These are phyloP conservation scores for Cyclocybe cylindracea DNA, from an alignment of 768 basidiomycete genomes.

Conservation along the genomic window DNA sequence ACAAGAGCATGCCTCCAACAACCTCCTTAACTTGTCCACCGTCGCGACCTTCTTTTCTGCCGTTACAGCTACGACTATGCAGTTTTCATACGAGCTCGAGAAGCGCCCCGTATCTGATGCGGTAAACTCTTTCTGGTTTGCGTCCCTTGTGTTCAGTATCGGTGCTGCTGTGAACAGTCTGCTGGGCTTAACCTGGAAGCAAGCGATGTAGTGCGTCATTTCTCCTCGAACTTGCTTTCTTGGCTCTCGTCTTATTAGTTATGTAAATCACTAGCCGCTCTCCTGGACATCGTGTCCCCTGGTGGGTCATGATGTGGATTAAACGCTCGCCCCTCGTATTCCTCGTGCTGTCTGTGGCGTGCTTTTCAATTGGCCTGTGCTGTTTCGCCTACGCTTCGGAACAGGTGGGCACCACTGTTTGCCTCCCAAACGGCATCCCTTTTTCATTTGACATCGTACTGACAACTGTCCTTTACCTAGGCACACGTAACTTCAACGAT, in stretches of 20 bases:
- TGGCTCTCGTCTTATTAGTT: slow-evolving; percentile 4
- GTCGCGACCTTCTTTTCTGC: slow-evolving; percentile 80
- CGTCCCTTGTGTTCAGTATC: slow-evolving; percentile 75
- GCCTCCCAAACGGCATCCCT: neutral
- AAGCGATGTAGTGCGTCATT: slow-evolving; percentile 74
- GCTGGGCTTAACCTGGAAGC: slow-evolving; percentile 79
- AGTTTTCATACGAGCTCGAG: slow-evolving; percentile 57
- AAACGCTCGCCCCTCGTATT: slow-evolving; percentile 83
- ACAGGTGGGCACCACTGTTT: slow-evolving; percentile 45
- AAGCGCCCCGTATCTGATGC: slow-evolving; percentile 40
- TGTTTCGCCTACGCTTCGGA: slow-evolving; percentile 75
- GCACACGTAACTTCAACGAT: slow-evolving; percentile 61
- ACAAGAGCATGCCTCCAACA: slow-evolving; percentile 70
- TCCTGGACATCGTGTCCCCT: slow-evolving; percentile 73
- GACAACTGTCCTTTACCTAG: slow-evolving; percentile 32
- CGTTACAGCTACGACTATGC: slow-evolving; percentile 72
- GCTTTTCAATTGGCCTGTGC: slow-evolving; percentile 78
- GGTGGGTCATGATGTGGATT: slow-evolving; percentile 89
- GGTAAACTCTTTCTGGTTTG: slow-evolving; percentile 77
- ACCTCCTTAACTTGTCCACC: slow-evolving; percentile 72
- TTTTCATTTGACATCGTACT: neutral
- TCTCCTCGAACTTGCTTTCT: neutral
- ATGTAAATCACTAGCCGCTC: slow-evolving; percentile 51
- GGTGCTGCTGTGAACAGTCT: slow-evolving; percentile 77
- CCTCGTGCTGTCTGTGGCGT: slow-evolving; percentile 80